These are phyloP conservation scores for Tetrahymena borealis DNA, from an alignment of 73 alveolate species.

Conservation along the genomic window DNA sequence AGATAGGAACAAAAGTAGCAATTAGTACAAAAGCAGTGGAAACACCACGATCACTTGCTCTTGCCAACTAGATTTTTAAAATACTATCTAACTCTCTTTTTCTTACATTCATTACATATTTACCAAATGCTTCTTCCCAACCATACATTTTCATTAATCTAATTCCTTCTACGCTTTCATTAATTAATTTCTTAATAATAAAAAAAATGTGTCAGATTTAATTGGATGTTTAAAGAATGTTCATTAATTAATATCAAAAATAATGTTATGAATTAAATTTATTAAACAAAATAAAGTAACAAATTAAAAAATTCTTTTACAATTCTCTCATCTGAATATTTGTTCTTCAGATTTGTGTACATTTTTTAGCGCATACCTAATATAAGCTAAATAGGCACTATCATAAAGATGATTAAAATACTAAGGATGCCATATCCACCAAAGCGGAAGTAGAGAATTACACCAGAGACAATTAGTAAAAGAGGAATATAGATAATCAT, in stretches of 20 bases:
- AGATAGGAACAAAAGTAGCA: neutral
- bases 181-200: neutral
- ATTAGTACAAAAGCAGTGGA: neutral
- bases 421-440: neutral
- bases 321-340: neutral
- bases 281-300: neutral
- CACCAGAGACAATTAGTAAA: neutral
- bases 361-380: neutral
- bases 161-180: slow-evolving; percentile 44
- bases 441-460: neutral
- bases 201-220: too few species aligned
- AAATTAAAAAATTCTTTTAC: neutral
- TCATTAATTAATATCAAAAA: neutral
- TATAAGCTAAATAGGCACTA: neutral
- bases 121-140: slow-evolving; percentile 39
- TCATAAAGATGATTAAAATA: neutral
- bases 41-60: neutral
- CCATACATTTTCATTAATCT: slow-evolving; percentile 41
- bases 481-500: neutral
- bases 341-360: neutral
- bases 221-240: neutral
- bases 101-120: neutral
- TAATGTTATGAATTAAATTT: neutral
- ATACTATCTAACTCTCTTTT: neutral
- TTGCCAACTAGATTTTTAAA: neutral